phyloP scores from a whole-genome alignment of 2,329 filamentous ascomycete genomes.

The Fusarium kyushuense region DNA sequence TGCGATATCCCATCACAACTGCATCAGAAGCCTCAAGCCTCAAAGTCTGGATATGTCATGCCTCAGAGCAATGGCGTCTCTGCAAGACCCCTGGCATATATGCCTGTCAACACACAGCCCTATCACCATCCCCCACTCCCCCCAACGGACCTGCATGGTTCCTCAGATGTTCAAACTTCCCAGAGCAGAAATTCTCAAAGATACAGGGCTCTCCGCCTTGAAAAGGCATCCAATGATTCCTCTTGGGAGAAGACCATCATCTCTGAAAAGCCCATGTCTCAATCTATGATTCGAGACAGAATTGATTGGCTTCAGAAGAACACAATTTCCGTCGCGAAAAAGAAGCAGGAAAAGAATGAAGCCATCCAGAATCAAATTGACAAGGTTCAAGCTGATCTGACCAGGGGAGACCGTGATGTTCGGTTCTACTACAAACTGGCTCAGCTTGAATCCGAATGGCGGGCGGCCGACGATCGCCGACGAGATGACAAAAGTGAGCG shows the following conservation, averaged over 20 bases:
- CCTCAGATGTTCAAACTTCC: constrained; percentile 52
- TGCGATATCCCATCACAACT: constrained; percentile 12
- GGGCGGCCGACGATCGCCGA: constrained; percentile 43
- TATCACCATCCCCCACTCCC: constrained; percentile 29
- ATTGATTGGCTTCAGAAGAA: constrained; percentile 55
- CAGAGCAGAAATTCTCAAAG: constrained; percentile 53
- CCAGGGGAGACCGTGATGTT: constrained; percentile 51
- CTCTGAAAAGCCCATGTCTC: constrained; percentile 53
- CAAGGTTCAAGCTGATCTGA: constrained; percentile 52
- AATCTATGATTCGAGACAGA: constrained; percentile 53
- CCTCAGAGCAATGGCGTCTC: constrained; percentile 12
- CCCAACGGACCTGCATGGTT: constrained; percentile 34
- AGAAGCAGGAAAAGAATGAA: constrained; percentile 53
- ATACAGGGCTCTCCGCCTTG: constrained; percentile 57
- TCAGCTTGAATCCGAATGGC: constrained; percentile 59
- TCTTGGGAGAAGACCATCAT: constrained; percentile 57
- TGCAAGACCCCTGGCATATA: constrained; percentile 13
- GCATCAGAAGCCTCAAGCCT: constrained; percentile 17
- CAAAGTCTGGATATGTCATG: constrained; percentile 5
- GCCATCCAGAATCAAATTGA: constrained; percentile 59
- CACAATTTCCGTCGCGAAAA: constrained; percentile 52
- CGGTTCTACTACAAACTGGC: constrained; percentile 57
- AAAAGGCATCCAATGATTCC: constrained; percentile 51
- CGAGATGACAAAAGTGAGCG: constrained; percentile 37
- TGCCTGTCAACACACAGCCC: constrained; percentile 9